Evolutionary conservation across 164 flowering plant genomes (phyloP), one percentile per base, ranked within the genome.

Genomic region (Cinnamomum chago): DNA sequence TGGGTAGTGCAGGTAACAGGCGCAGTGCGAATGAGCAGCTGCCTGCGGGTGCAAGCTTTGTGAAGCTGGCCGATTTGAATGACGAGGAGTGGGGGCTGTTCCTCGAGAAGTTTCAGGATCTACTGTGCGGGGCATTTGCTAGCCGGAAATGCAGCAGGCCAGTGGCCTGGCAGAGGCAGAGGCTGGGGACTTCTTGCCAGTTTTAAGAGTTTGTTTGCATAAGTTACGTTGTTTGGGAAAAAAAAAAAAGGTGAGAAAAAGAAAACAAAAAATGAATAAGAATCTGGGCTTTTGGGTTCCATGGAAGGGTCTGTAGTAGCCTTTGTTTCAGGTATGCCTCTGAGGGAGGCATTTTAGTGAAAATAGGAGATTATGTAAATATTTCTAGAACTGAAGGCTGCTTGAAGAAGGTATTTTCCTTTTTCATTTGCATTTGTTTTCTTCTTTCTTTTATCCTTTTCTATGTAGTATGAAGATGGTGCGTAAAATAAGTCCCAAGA

Each of bases 181-280:
- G 90, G 84, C 88, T 88, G 69, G 93, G 93, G 15, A 88, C 91
- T 64, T 88, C 91, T 15, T 87, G 91, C 83, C 88, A 85, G 81
- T 88, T 90, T 84, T 90, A 86, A 89, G 75, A 25, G 60, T 52
- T 25, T 1, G 50, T 5, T 66, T 66, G 69, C 22, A 5, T 17
- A 0, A 15, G 3, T 55, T 55, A 1, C 2, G 10, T 7, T 40
- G 11, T 40, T 1, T 40, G 47, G 47, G 1, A 6, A 35, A 40
- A 1, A 40, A 35, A 55, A 20, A 55, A 18, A 20, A 17, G 0
- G 5, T 0, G 5, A 55, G 58, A 18, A 55, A 20, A 14, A 3
- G n/a, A 55, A 55, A 20, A 12, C n/a, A 13, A 40, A 40, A 40
- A 5, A 40, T 7, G 47, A 40, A 40, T 40, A 40, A 40, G 47